Percentiles rank a stretch among this genome's conserved stretches.
Conservation (phyloP, 495 filamentous ascomycete species). For the Aspergillus bertholletiae region DNA sequence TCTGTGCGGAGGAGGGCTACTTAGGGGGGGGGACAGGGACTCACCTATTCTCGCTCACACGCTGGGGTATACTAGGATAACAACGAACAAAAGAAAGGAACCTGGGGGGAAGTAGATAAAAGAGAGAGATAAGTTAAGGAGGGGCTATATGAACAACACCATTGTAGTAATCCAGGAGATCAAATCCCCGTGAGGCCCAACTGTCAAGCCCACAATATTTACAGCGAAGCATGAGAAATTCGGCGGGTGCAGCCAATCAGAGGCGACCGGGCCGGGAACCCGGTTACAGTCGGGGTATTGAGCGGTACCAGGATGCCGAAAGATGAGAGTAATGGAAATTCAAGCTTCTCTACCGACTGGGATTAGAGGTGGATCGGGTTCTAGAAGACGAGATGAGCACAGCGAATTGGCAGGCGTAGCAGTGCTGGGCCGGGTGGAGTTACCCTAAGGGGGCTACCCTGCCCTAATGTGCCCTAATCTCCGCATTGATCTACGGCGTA, state of each 20-base stretch:
- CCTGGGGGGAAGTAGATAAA: neutral
- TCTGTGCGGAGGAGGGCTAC: neutral
- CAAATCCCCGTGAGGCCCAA: neutral
- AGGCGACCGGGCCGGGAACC: conserved; percentile 15
- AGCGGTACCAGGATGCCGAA: conserved; percentile 5
- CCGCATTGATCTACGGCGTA: conserved; percentile 1
- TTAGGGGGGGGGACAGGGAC: too few species aligned
- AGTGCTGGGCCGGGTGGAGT: conserved; percentile 4
- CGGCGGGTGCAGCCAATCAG: conserved; percentile 12
- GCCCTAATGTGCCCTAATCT: conserved; percentile 4
- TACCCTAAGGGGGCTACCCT: conserved; percentile 4
- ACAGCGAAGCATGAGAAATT: conserved; percentile 3
- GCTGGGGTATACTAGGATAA: neutral
- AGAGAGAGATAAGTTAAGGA: neutral
- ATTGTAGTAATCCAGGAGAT: neutral
- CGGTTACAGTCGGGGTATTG: conserved; percentile 12
- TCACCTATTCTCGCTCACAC: conserved; percentile 2
- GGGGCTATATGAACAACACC: conserved; percentile 2
- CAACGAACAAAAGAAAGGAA: neutral
- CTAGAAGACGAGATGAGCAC: conserved; percentile 5
- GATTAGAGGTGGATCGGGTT: conserved; percentile 6
- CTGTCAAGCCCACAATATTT: conserved; percentile 3
- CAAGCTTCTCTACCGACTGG: conserved; percentile 1
- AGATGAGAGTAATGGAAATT: conserved; percentile 7
- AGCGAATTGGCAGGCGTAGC: neutral